phyloP scores from a whole-genome alignment of 306 rosid species.

The Sphenostylis stenocarpa region DNA sequence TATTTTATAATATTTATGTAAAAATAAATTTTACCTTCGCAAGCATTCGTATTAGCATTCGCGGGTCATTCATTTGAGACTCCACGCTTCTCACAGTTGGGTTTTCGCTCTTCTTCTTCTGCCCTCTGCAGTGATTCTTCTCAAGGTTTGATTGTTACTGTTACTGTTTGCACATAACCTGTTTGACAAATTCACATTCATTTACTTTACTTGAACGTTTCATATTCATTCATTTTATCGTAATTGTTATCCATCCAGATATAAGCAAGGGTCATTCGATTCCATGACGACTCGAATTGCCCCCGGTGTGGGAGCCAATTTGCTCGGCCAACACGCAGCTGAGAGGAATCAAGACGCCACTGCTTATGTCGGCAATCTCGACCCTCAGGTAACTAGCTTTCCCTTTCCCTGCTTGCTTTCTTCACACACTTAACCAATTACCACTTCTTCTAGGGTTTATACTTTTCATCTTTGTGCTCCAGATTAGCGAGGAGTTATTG shows the following conservation, averaged over 20 bases:
- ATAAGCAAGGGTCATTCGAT: not conserved
- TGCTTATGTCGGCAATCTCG: slow-evolving; percentile 97
- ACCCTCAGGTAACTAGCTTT: slow-evolving; percentile 53
- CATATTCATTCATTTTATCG: not conserved
- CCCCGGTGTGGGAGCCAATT: slow-evolving; percentile 96
- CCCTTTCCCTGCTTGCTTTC: not conserved
- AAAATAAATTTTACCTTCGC: not conserved
- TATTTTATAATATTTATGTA: no score
- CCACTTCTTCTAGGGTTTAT: not conserved
- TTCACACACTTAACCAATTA: not conserved
- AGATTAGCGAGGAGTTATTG: slow-evolving; percentile 45
- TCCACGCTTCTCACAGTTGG: no score
- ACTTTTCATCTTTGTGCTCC: not conserved
- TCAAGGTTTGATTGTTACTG: not conserved
- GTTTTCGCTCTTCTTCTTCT: not conserved
- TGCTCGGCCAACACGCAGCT: slow-evolving; percentile 75
- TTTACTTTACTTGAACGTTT: not conserved
- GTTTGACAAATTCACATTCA: not conserved
- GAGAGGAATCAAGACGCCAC: slow-evolving; percentile 99
- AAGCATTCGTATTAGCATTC: not conserved
- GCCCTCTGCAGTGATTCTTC: not conserved
- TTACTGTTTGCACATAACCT: not conserved
- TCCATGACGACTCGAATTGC: slow-evolving; percentile 94
- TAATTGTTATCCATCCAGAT: not conserved
- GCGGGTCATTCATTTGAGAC: not conserved